Base-by-base conservation (phyloP, 106 monocot species). In the Allium sativum region DNA sequence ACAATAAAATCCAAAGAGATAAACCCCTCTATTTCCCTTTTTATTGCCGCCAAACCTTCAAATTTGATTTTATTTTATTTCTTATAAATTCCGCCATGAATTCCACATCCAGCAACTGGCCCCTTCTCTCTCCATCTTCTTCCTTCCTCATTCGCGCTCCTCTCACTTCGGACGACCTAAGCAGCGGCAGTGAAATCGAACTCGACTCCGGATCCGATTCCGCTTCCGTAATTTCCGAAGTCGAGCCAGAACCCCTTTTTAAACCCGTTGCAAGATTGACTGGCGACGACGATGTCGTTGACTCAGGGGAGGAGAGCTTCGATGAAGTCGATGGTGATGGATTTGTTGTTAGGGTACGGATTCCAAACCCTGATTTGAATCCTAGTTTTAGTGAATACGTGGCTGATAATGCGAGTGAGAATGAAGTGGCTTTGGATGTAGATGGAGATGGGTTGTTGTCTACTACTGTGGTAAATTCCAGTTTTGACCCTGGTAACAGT, bases 41-140 rank as follows among this genome's bases (percentile, higher is more conserved):
- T 31, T 5, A 31, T 31, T 31, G 31, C 31, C 31, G 31, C 31
- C 31, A 31, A 31, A 31, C 31, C 31, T 31, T 31, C 31, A 31
- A 31, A 31, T 31, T 31, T 31, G 5, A 31, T 31, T 3, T 3
- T 31, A 31, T 31, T 31, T 31, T 31, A 31, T 31, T 31, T 31
- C 31, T 31, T 3, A 31, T 31, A n/a, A n/a, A n/a, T 31, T 31
- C 31, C 31, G 31, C 86, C 48, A 50, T 50, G 48, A 50, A 91
- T 86, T 72, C 68, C 17, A 58, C 11, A 11, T 50, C 48, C 48
- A 12, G 13, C 8, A 5, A 31, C 31, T 31, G 31, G 31, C 15
- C 48, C 15, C 48, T 15, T 50, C 48, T 50, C 48, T 50, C 48
- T 50, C 48, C 48, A 50, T 50, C 48, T 6, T 15, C 13, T 15